Evolutionary conservation across 2,329 filamentous ascomycete species (phyloP).

Genomic region (Sclerotiophoma versabilis): DNA sequence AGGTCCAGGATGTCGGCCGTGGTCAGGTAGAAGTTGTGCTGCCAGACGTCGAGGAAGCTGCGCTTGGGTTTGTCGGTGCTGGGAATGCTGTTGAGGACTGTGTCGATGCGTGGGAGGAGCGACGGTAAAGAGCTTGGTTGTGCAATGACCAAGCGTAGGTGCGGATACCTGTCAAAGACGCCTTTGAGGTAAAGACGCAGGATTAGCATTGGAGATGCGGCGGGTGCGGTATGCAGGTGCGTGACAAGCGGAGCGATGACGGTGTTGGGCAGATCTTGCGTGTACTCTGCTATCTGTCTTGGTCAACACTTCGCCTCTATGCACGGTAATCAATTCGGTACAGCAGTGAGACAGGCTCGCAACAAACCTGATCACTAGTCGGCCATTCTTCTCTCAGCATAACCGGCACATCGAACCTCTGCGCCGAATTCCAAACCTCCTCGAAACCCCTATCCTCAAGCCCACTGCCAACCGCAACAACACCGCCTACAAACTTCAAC

Average conservation of each 20-base stretch:
- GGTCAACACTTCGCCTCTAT: conserved; percentile 4
- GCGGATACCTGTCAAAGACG: conserved; percentile 63
- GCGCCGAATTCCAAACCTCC: conserved; percentile 51
- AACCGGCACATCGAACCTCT: conserved; percentile 52
- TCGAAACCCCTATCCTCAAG: conserved; percentile 56
- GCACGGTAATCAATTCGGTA: background rate
- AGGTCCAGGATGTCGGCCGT: conserved; percentile 63
- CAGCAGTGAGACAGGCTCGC: background rate
- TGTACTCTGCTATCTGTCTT: conserved; percentile 23
- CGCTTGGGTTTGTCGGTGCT: conserved; percentile 28
- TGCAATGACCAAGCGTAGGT: conserved; percentile 62
- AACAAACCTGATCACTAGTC: conserved; percentile 24
- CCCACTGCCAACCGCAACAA: conserved; percentile 51
- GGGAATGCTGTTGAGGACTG: conserved; percentile 29
- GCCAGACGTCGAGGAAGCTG: conserved; percentile 60
- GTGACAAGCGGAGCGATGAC: conserved; percentile 27
- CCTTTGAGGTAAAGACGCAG: conserved; percentile 60
- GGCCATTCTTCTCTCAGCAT: conserved; percentile 33
- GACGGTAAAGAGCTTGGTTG: conserved; percentile 63
- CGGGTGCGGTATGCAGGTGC: conserved; percentile 57
- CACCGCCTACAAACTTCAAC: conserved; percentile 57
- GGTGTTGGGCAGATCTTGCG: conserved; percentile 17
- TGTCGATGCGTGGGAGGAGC: conserved; percentile 58
- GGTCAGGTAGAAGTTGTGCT: conserved; percentile 65
- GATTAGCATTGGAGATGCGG: conserved; percentile 58